These are phyloP conservation scores for Diaporthe sp. DNA, from an alignment of 2,329 filamentous ascomycete species.

Conservation along the genomic window DNA sequence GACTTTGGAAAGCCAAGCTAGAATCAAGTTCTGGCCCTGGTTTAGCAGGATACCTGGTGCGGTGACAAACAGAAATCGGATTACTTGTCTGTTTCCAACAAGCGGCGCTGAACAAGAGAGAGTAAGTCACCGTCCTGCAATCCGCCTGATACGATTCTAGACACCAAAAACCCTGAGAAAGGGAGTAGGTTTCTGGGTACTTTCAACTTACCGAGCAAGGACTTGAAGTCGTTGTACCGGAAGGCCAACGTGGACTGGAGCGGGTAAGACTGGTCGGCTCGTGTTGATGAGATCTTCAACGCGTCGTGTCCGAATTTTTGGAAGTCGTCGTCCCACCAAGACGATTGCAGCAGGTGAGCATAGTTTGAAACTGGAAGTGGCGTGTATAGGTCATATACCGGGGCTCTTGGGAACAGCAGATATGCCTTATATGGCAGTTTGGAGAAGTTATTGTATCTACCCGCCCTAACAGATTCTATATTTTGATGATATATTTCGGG, in stretches of 20 bases:
- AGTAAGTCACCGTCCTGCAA: not conserved
- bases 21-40: not conserved
- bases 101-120: not conserved
- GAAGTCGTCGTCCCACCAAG: not conserved
- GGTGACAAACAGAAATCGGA: not conserved
- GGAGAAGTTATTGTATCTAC: not conserved
- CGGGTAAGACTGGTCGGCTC: not conserved
- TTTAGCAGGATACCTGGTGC: not conserved
- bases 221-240: not conserved
- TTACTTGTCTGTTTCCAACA: not conserved
- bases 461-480: not conserved
- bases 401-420: not conserved
- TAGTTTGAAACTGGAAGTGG: slow-evolving; percentile 6
- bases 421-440: not conserved
- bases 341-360: not conserved
- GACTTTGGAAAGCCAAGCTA: not conserved
- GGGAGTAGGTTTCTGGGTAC: not conserved
- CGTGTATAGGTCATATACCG: not conserved
- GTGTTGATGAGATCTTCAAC: not conserved
- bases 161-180: not conserved
- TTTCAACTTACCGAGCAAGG: not conserved
- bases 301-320: not conserved
- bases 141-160: not conserved
- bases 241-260: not conserved
- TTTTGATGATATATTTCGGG: not conserved